Evolutionary conservation across 1,284 basidiomycete species (phyloP).

Genomic region (Sanghuangporus weigelae): DNA sequence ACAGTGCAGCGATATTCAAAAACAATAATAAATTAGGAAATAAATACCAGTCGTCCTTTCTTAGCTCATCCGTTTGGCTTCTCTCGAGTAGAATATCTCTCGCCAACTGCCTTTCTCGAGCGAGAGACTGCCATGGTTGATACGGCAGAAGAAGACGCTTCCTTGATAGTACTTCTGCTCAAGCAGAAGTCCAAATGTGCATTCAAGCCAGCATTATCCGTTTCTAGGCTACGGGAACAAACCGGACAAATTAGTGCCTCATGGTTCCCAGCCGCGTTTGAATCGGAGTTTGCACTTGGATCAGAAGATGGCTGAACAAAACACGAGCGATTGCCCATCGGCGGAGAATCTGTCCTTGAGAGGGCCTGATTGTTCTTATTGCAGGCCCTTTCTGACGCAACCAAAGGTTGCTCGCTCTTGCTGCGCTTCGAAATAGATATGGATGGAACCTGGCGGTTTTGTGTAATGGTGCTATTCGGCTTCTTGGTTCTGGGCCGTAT

Average conservation of each 20-base stretch:
- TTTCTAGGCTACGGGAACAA: conserved; percentile 51
- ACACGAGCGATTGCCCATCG: neutral
- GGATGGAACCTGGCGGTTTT: neutral
- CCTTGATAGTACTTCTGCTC: conserved; percentile 60
- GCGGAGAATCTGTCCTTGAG: neutral
- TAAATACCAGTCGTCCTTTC: neutral
- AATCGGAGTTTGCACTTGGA: neutral
- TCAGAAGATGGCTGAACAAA: neutral
- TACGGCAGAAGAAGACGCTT: conserved; percentile 29
- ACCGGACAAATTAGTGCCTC: conserved; percentile 49
- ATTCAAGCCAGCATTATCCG: conserved; percentile 65
- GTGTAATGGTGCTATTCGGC: conserved; percentile 4
- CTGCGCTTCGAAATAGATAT: neutral
- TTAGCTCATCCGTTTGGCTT: neutral
- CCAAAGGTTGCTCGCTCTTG: conserved; percentile 11
- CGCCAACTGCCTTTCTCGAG: neutral
- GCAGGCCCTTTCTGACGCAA: neutral
- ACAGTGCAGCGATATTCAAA: neutral
- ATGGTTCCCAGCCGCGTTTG: neutral
- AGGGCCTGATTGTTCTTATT: neutral
- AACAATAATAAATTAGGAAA: too few relatives aligned
- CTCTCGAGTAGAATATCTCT: neutral
- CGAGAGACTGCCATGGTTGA: neutral
- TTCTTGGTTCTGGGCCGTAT: conserved; percentile 1
- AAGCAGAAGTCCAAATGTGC: conserved; percentile 75